Percentiles rank a stretch among this genome's conserved stretches.
phyloP scores from a whole-genome alignment of 2,329 filamentous ascomycete genomes.

The Sporothrix euskadiensis region DNA sequence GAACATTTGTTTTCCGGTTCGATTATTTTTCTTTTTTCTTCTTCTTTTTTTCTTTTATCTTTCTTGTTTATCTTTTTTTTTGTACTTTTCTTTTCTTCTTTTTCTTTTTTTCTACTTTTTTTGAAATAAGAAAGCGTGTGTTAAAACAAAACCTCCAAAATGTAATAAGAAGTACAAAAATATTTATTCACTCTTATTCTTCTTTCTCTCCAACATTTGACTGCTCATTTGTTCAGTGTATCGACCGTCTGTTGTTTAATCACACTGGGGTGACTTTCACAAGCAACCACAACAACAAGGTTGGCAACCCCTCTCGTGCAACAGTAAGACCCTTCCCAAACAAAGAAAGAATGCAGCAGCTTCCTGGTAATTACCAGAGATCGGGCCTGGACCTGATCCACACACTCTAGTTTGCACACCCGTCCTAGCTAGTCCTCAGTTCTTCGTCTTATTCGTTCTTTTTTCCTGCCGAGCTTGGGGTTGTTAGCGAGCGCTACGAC shows the following conservation, averaged over 20 bases:
- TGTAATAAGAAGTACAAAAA: too few species aligned
- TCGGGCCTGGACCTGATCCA: background rate
- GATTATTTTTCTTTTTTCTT: background rate
- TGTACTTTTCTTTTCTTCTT: background rate
- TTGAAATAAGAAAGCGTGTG: too few species aligned
- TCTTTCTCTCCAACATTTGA: too few species aligned
- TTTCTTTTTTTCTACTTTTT: background rate
- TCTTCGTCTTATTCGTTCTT: background rate
- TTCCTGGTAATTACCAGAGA: background rate
- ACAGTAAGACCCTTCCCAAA: constrained; percentile 9
- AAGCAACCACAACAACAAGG: background rate
- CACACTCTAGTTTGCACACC: background rate
- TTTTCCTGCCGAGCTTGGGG: background rate
- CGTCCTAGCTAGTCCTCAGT: background rate
- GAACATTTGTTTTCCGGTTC: too few species aligned
- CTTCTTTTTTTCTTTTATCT: background rate
- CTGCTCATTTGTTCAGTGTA: background rate
- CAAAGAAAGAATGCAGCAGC: background rate
- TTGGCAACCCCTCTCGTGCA: background rate
- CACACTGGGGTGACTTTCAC: background rate
- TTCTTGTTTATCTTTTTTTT: background rate
- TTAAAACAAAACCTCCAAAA: too few species aligned
- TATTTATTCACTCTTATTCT: too few species aligned
- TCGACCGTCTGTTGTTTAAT: background rate
- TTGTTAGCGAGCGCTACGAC: background rate